Percentiles rank a stretch among this genome's conserved stretches.
phyloP scores from a whole-genome alignment of 2,329 filamentous ascomycete species.

The Penicillium sp. region DNA sequence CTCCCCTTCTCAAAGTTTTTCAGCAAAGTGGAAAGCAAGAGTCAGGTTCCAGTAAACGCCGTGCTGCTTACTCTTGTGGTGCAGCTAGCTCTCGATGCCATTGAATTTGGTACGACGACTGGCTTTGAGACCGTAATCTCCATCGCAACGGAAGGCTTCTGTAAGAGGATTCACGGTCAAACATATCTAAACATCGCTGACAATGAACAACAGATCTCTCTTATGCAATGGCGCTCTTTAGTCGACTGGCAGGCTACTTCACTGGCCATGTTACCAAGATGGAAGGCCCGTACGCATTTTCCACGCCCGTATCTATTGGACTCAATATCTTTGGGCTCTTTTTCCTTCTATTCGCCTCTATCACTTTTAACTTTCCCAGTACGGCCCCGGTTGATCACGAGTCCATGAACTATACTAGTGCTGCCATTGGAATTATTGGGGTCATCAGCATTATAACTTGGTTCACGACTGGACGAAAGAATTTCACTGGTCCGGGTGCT shows the following conservation, averaged over 20 bases:
- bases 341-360: slow-evolving; percentile 58
- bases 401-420: slow-evolving; percentile 64
- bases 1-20: slow-evolving; percentile 56
- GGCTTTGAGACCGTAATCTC: slow-evolving; percentile 62
- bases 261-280: slow-evolving; percentile 44
- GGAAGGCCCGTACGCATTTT: slow-evolving; percentile 46
- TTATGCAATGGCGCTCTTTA: slow-evolving; percentile 60
- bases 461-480: slow-evolving; percentile 55
- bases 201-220: slow-evolving; percentile 51
- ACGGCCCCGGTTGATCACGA: slow-evolving; percentile 55
- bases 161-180: slow-evolving; percentile 33
- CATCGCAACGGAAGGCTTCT: slow-evolving; percentile 63
- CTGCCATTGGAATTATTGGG: slow-evolving; percentile 60
- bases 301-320: slow-evolving; percentile 48
- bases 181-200: not conserved
- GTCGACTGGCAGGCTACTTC: slow-evolving; percentile 54
- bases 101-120: slow-evolving; percentile 60
- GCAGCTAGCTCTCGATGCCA: slow-evolving; percentile 59
- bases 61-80: slow-evolving; percentile 53
- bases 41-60: slow-evolving; percentile 55
- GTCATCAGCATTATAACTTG: slow-evolving; percentile 56
- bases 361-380: slow-evolving; percentile 62
- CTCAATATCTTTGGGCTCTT: slow-evolving; percentile 57
- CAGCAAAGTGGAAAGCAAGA: slow-evolving; percentile 51
- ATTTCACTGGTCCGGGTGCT: slow-evolving; percentile 54